Conservation (phyloP, 2,329 filamentous ascomycete genomes). For the Neofusicoccum laricinum region DNA sequence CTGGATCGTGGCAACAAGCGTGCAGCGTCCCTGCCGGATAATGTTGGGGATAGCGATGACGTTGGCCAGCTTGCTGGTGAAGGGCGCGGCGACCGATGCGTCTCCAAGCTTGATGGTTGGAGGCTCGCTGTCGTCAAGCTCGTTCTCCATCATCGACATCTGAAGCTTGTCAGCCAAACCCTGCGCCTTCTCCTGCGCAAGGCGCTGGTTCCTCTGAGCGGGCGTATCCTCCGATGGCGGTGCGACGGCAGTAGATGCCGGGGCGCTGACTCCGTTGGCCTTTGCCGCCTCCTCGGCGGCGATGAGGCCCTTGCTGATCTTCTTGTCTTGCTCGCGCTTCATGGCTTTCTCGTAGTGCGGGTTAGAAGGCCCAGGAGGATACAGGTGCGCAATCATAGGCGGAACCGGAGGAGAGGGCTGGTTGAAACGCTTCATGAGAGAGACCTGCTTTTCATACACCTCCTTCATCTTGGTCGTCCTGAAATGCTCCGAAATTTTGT, state of each 20-base stretch:
- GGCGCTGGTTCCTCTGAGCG: slow-evolving; percentile 53
- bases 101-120: slow-evolving; percentile 96
- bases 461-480: slow-evolving; percentile 98
- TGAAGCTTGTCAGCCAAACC: slow-evolving; percentile 84
- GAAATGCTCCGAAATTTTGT: slow-evolving; percentile 87
- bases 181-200: slow-evolving; percentile 60
- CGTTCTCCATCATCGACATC: slow-evolving; percentile 81
- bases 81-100: slow-evolving; percentile 93
- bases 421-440: slow-evolving; percentile 92
- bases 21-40: slow-evolving; percentile 95
- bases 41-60: slow-evolving; percentile 98
- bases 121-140: slow-evolving; percentile 84
- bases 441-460: slow-evolving; percentile 92
- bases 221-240: slow-evolving; percentile 54
- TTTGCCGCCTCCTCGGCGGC: slow-evolving; percentile 32
- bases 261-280: slow-evolving; percentile 17
- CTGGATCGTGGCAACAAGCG: slow-evolving; percentile 95
- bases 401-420: slow-evolving; percentile 90
- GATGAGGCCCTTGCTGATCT: slow-evolving; percentile 61
- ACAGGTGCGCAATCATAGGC: slow-evolving; percentile 87
- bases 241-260: slow-evolving; percentile 57
- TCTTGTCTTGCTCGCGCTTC: slow-evolving; percentile 77
- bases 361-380: slow-evolving; percentile 84
- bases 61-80: slow-evolving; percentile 95
- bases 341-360: slow-evolving; percentile 94